Percentiles rank a stretch among this genome's conserved stretches.
Evolutionary conservation across 495 filamentous ascomycete species (phyloP).

Genomic region (Extremus antarcticus): DNA sequence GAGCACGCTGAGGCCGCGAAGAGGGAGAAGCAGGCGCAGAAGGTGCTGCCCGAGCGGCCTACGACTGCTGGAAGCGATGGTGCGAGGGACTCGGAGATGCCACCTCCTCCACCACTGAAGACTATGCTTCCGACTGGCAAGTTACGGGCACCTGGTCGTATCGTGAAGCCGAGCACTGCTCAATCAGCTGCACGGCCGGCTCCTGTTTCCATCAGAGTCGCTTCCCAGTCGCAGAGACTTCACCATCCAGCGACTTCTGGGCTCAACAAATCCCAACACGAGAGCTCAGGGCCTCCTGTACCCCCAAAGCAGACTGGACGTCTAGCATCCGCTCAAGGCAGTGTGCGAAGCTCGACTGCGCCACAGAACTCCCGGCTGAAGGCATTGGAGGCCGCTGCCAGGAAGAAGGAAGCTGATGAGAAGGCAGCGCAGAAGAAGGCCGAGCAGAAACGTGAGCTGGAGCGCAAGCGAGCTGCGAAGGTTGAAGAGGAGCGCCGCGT

Average conservation of each 20-base stretch:
- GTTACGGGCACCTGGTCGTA: conserved; percentile 45
- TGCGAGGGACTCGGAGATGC: conserved; percentile 41
- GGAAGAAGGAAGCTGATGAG: conserved; percentile 72
- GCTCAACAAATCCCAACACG: conserved; percentile 26
- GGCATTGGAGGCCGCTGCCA: conserved; percentile 54
- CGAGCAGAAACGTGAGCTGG: conserved; percentile 64
- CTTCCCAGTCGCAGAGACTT: conserved; percentile 42
- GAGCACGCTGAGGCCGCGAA: conserved; percentile 13
- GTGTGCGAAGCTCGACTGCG: conserved; percentile 38
- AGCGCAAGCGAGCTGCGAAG: conserved; percentile 57
- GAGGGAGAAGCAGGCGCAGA: conserved; percentile 8
- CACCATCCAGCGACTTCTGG: conserved; percentile 36
- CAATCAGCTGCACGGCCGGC: conserved; percentile 51
- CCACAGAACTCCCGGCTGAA: conserved; percentile 45
- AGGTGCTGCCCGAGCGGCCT: conserved; percentile 14
- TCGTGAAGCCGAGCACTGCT: conserved; percentile 62
- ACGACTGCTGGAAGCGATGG: conserved; percentile 28
- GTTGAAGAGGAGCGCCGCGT: conserved; percentile 40
- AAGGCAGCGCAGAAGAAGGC: conserved; percentile 65
- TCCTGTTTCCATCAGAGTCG: conserved; percentile 67
- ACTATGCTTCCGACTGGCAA: conserved; percentile 39
- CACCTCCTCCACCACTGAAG: conserved; percentile 46
- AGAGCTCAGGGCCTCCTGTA: conserved; percentile 33
- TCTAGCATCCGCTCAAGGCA: conserved; percentile 41
- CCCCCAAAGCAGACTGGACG: conserved; percentile 41